These are phyloP conservation scores for Xylogone sp. DNA, from an alignment of 2,329 filamentous ascomycete species.

Conservation along the genomic window DNA sequence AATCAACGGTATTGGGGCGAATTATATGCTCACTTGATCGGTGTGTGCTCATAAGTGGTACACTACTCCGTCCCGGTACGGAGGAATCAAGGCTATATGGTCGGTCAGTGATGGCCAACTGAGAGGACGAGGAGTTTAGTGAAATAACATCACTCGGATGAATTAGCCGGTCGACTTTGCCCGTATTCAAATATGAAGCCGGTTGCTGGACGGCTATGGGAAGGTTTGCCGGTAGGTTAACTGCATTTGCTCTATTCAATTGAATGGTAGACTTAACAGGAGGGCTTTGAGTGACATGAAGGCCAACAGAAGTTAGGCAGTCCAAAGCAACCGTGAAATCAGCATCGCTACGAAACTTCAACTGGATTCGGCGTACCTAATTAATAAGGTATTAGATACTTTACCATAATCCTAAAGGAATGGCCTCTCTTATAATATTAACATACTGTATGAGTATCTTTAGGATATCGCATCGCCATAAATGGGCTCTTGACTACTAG, in stretches of 20 bases:
- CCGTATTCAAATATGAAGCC: neutral
- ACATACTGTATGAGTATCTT: slow-evolving; percentile 19
- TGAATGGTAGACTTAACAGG: neutral
- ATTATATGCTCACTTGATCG: neutral
- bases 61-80: neutral
- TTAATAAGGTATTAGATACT: too few species aligned
- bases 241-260: neutral
- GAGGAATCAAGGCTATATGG: neutral
- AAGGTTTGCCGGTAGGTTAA: neutral
- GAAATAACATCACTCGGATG: neutral
- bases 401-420: too few species aligned
- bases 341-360: slow-evolving; percentile 34
- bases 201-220: neutral
- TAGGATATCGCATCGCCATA: slow-evolving; percentile 32
- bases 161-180: neutral
- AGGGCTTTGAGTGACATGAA: slow-evolving; percentile 23
- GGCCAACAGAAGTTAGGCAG: slow-evolving; percentile 27
- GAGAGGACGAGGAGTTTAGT: neutral
- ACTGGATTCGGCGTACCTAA: slow-evolving; percentile 39
- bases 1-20: neutral
- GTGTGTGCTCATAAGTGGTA: neutral
- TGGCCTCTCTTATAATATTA: neutral
- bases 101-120: neutral
- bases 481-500: slow-evolving; percentile 27
- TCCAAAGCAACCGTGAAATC: slow-evolving; percentile 29